Conservation (phyloP, 1,284 basidiomycete species). For the Leccinum holopus region DNA sequence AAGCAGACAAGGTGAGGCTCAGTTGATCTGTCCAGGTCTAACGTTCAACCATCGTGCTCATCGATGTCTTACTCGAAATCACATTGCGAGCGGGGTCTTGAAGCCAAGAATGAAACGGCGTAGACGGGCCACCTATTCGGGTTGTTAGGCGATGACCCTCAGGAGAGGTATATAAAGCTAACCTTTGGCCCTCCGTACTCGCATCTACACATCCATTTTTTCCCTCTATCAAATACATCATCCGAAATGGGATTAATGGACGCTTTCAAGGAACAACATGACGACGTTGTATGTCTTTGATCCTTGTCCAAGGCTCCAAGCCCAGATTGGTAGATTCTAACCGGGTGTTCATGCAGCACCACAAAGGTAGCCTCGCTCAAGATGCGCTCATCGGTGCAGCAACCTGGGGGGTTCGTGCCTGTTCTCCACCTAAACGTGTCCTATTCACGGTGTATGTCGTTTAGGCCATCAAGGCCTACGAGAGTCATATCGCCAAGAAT, state of each 20-base stretch:
- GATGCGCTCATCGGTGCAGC: slow-evolving; percentile 18
- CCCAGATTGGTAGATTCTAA: not conserved
- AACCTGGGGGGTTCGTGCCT: slow-evolving; percentile 19
- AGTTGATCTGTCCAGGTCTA: not conserved
- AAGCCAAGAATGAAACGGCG: not conserved
- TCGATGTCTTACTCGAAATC: not conserved
- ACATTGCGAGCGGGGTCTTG: not conserved
- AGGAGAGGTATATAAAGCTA: slow-evolving; percentile 21
- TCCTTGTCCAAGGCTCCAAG: not conserved
- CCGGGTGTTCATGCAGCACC: slow-evolving; percentile 7
- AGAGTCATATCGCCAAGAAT: slow-evolving; percentile 7
- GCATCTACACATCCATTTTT: not conserved
- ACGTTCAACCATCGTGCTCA: not conserved
- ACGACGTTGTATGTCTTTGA: slow-evolving; percentile 12
- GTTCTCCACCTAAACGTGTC: not conserved
- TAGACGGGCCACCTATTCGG: not conserved
- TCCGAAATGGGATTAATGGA: slow-evolving; percentile 14
- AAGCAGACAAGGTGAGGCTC: not conserved
- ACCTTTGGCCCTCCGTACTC: not conserved
- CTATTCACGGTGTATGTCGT: not conserved
- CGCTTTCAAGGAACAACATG: not conserved
- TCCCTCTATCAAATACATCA: slow-evolving; percentile 7
- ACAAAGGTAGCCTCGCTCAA: slow-evolving; percentile 13
- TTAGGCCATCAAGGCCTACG: slow-evolving; percentile 18
- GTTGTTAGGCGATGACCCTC: slow-evolving; percentile 12